These are phyloP conservation scores for Exophiala spinifera DNA, from an alignment of 2,329 filamentous ascomycete genomes.

Conservation along the genomic window DNA sequence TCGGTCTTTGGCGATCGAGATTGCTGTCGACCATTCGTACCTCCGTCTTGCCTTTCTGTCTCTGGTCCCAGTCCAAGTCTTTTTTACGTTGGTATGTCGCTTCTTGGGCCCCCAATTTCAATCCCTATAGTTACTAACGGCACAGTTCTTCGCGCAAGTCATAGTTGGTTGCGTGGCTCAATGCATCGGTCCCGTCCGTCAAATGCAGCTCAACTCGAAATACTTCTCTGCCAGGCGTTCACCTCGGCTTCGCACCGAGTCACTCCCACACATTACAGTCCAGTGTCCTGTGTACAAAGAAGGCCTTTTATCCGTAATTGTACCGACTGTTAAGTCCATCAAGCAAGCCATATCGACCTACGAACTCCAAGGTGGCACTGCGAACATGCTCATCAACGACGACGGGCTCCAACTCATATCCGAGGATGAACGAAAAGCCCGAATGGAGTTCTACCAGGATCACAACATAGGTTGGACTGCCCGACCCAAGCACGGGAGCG, in stretches of 20 bases:
- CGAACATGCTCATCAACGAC: slow-evolving; percentile 40
- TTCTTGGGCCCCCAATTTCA: slow-evolving; percentile 27
- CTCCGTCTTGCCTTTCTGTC: slow-evolving; percentile 62
- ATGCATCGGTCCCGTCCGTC: slow-evolving; percentile 70
- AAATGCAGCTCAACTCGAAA: slow-evolving; percentile 72
- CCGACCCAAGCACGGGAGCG: slow-evolving; percentile 53
- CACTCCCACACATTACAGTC: slow-evolving; percentile 59
- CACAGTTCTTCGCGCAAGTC: slow-evolving; percentile 70
- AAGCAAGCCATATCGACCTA: slow-evolving; percentile 59
- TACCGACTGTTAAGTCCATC: slow-evolving; percentile 54
- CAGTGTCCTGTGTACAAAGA: slow-evolving; percentile 90
- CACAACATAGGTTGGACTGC: slow-evolving; percentile 51
- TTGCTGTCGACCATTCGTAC: slow-evolving; percentile 62
- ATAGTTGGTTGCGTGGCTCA: slow-evolving; percentile 73
- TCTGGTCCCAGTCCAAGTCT: slow-evolving; percentile 68
- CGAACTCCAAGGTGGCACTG: slow-evolving; percentile 52
- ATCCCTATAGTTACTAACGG: background rate
- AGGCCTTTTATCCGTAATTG: slow-evolving; percentile 66
- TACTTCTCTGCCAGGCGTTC: slow-evolving; percentile 75
- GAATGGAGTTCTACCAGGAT: slow-evolving; percentile 50
- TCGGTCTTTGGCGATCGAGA: slow-evolving; percentile 66
- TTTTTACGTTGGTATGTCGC: slow-evolving; percentile 63
- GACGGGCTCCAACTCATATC: slow-evolving; percentile 40
- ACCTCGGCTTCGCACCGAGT: slow-evolving; percentile 54
- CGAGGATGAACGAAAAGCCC: slow-evolving; percentile 42